Evolutionary conservation across 495 filamentous ascomycete genomes (phyloP).

Genomic region (Talaromyces ruber): DNA sequence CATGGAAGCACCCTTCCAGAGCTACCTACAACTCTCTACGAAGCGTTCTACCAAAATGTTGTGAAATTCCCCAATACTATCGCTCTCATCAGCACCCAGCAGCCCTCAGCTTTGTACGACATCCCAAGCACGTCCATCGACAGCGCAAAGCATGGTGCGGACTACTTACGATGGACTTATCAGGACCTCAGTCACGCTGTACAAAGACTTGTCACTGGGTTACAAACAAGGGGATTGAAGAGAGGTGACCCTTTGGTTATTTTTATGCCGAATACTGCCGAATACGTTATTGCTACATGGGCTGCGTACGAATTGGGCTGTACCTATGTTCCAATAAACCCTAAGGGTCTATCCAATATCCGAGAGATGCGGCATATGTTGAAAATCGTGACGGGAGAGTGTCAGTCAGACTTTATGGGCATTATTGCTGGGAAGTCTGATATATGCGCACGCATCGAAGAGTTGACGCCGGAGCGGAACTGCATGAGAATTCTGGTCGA

Average conservation of each 20-base stretch:
- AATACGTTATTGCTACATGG: constrained; percentile 14
- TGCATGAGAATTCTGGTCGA: constrained; percentile 10
- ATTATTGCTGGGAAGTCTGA: constrained; percentile 6
- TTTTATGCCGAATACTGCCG: constrained; percentile 10
- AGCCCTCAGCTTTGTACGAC: constrained; percentile 7
- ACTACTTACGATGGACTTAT: constrained; percentile 15
- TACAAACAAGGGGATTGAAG: constrained; percentile 2
- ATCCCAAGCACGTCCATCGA: neutral
- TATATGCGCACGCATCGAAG: constrained; percentile 6
- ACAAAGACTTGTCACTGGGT: constrained; percentile 5
- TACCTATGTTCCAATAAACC: constrained; percentile 13
- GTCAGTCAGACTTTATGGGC: neutral
- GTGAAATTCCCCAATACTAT: neutral
- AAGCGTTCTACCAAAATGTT: constrained; percentile 8
- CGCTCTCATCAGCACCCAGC: constrained; percentile 12
- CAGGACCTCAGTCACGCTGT: constrained; percentile 6
- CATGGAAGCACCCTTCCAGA: constrained; percentile 7
- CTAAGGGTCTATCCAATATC: constrained; percentile 4
- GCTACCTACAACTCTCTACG: neutral
- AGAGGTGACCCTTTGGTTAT: constrained; percentile 9
- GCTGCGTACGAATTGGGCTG: constrained; percentile 14
- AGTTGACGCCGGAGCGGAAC: constrained; percentile 3
- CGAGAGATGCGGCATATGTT: constrained; percentile 13
- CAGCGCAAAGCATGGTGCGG: neutral
- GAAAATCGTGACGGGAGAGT: constrained; percentile 4